phyloP scores from a whole-genome alignment of 495 filamentous ascomycete genomes.

The Talaromyces wortmannii region DNA sequence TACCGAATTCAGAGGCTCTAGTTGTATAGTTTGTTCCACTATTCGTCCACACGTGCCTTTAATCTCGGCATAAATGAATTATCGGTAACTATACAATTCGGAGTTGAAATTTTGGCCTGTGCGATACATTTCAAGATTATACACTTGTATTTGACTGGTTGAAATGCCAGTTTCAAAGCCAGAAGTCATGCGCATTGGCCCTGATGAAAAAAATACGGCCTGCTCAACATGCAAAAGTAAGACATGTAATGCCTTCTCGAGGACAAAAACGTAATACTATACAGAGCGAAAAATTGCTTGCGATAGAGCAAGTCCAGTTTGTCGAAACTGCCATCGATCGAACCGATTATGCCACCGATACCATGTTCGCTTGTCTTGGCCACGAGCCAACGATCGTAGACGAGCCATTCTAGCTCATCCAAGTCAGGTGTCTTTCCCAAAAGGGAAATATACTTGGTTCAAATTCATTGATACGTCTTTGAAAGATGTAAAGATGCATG shows the following conservation, averaged over 20 bases:
- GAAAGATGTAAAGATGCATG: not conserved
- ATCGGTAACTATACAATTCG: too few relatives aligned
- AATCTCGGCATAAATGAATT: too few relatives aligned
- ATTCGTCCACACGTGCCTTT: too few relatives aligned
- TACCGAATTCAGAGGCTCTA: too few relatives aligned
- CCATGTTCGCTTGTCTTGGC: not conserved
- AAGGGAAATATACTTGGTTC: not conserved
- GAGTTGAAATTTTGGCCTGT: too few relatives aligned
- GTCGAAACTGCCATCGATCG: not conserved
- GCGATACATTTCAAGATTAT: too few relatives aligned
- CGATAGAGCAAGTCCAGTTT: not conserved
- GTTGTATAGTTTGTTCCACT: too few relatives aligned
- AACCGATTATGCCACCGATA: not conserved
- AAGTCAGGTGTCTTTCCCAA: not conserved
- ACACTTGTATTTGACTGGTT: too few relatives aligned
- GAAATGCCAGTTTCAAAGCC: too few relatives aligned
- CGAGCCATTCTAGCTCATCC: not conserved
- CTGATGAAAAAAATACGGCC: not conserved
- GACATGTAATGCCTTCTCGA: not conserved
- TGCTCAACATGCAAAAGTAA: not conserved
- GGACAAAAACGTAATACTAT: not conserved
- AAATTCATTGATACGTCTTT: not conserved
- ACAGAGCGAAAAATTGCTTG: conserved; percentile 3
- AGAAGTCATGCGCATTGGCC: too few relatives aligned
- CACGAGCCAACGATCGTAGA: not conserved